Percentiles rank a stretch among this genome's conserved stretches.
Conservation (phyloP, 371 early-diverging fungal species). For the Gilbertella persicaria region DNA sequence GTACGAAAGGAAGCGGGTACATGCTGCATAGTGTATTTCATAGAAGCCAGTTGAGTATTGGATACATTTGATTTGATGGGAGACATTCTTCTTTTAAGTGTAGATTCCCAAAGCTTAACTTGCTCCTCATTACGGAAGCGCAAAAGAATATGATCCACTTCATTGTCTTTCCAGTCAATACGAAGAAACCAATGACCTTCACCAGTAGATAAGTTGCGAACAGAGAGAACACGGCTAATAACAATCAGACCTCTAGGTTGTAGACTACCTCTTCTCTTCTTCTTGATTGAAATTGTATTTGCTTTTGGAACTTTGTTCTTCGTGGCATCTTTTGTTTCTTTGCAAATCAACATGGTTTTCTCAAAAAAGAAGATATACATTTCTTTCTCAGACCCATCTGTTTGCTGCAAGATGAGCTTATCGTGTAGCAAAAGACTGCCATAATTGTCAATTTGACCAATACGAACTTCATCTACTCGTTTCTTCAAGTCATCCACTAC, state of each 20-base stretch:
- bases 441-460: conserved; percentile 54
- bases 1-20: conserved; percentile 19
- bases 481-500: conserved; percentile 75
- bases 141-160: conserved; percentile 81
- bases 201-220: conserved; percentile 6
- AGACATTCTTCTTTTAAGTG: conserved; percentile 44
- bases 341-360: conserved; percentile 85
- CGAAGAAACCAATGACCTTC: conserved; percentile 58
- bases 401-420: conserved; percentile 72
- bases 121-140: conserved; percentile 92
- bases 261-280: conserved; percentile 51
- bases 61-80: conserved; percentile 36
- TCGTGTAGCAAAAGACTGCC: conserved; percentile 85
- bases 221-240: conserved; percentile 25
- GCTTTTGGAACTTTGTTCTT: conserved; percentile 52
- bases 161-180: conserved; percentile 81
- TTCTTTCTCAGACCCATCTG: conserved; percentile 74
- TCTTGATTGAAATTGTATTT: conserved; percentile 39
- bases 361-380: conserved; percentile 87
- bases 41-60: conserved; percentile 46
- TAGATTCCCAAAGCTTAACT: conserved; percentile 82
- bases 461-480: conserved; percentile 59
- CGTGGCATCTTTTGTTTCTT: conserved; percentile 58
- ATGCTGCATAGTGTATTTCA: conserved; percentile 21
- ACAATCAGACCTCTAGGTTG: conserved; percentile 82